Conservation (phyloP, 2,329 filamentous ascomycete species). For the Aspergillus sp. region DNA sequence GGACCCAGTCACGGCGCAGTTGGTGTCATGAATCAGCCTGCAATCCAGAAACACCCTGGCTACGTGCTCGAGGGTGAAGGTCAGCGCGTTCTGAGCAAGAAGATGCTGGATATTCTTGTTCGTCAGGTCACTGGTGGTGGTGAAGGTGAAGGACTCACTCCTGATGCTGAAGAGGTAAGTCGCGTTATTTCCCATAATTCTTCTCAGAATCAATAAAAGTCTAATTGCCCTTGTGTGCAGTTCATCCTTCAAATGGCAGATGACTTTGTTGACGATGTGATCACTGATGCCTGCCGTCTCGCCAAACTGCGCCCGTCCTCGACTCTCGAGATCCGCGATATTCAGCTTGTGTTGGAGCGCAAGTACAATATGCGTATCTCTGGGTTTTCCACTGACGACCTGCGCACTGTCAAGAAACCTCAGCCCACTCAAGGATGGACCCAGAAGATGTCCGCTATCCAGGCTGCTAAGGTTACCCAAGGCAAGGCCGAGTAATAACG, state of each 20-base stretch:
- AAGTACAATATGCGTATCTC: conserved; percentile 91
- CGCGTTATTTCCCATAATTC: not conserved
- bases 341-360: conserved; percentile 79
- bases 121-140: conserved; percentile 84
- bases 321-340: conserved; percentile 83
- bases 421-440: conserved; percentile 88
- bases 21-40: conserved; percentile 84
- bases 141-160: conserved; percentile 76
- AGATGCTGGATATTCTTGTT: conserved; percentile 93
- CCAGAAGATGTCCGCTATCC: conserved; percentile 94
- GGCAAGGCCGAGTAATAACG: conserved; percentile 41
- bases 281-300: conserved; percentile 82
- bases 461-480: conserved; percentile 76
- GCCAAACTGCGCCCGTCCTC: conserved; percentile 91
- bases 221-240: conserved; percentile 47
- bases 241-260: conserved; percentile 87
- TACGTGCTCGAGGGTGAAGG: conserved; percentile 90
- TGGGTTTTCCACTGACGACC: conserved; percentile 90
- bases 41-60: conserved; percentile 75
- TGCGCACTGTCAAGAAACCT: conserved; percentile 90
- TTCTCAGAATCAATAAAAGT: conserved; percentile 7
- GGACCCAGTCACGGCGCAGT: conserved; percentile 73
- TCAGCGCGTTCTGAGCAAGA: conserved; percentile 93
- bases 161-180: conserved; percentile 91
- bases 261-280: conserved; percentile 90